phyloP scores from a whole-genome alignment of 805 yeast genomes.

The Ogataea nonfermentans region DNA sequence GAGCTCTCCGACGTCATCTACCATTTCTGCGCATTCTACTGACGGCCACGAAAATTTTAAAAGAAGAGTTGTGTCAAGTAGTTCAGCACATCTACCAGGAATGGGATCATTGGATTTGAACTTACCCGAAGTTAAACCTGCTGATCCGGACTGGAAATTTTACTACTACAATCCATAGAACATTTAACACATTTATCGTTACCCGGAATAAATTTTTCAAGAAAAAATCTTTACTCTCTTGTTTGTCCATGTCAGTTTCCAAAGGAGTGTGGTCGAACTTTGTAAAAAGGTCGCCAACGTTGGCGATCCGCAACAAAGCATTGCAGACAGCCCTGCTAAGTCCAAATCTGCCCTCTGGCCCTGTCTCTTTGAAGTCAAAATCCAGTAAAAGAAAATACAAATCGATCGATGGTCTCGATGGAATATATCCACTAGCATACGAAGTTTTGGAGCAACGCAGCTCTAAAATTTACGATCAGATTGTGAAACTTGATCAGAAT shows the following conservation, averaged over 20 bases:
- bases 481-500: conserved; percentile 33
- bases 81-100: conserved; percentile 4
- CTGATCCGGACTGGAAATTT: conserved; percentile 17
- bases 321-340: conserved; percentile 32
- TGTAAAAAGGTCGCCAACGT: conserved; percentile 32
- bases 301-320: conserved; percentile 29
- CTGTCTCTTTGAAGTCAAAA: conserved; percentile 47
- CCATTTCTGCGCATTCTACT: conserved; percentile 21
- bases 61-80: background rate
- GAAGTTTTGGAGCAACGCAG: conserved; percentile 51
- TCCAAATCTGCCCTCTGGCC: conserved; percentile 44
- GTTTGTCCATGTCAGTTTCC: conserved; percentile 22
- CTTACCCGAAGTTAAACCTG: background rate
- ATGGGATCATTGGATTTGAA: conserved; percentile 8
- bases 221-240: conserved; percentile 6
- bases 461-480: conserved; percentile 37
- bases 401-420: conserved; percentile 68
- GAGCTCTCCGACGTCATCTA: conserved; percentile 20
- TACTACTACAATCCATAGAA: conserved; percentile 17
- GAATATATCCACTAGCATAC: conserved; percentile 70
- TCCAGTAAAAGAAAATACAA: conserved; percentile 51
- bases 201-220: conserved; percentile 4
- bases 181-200: background rate
- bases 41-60: conserved; percentile 8
- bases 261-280: conserved; percentile 39